Base-by-base conservation (phyloP, 2,329 filamentous ascomycete species). In the Cadophora gregata region DNA sequence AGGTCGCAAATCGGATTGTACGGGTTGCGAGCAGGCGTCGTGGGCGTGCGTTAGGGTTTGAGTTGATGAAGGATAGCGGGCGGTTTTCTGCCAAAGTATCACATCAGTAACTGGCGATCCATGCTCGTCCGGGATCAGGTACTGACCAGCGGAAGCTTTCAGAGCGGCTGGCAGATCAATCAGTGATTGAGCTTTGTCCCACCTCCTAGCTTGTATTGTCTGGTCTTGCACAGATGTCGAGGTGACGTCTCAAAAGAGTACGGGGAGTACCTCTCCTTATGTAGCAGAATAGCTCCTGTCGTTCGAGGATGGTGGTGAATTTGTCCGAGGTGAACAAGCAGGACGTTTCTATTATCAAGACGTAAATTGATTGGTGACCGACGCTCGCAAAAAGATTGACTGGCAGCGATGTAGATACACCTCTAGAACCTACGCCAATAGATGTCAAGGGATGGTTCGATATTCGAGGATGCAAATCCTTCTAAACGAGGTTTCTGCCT, bases 71-170 rank as follows among this genome's bases (percentile, higher is more conserved):
- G 36, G 14, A 10, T 8, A 48, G 42, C 25, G 59, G 51, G 55
- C 38, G 31, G 51, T 63, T 67, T 67, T 59, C 71, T 74, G 59
- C 48, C 64, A 64, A 65, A 59, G 24, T 60, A 62, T 72, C 58
- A 72, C 55, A 62, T 72, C 58, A 72, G 70, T 63, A 45, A 59
- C 50, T 38, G 33, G 56, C 6, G 5, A 67, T 50, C 66, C 67
- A 62, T 67, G 63, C 27, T 45, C 19, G 36, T 33, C 63, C 24
- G 21, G 63, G 63, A 64, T 59, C n/a, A 38, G 58, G 48, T 55
- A 42, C 59, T 67, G 61, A 67, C 63, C 24, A 7, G 42, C 42
- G 53, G 45, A 36, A 42, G 42, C n/a, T 36, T 60, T 36, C 6
- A 45, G 31, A n/a, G 65, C 31, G 59, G 55, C 45, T 61, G 64